Evolutionary conservation across 2,329 filamentous ascomycete species (phyloP).

Genomic region (Amesomyces nigricolor): DNA sequence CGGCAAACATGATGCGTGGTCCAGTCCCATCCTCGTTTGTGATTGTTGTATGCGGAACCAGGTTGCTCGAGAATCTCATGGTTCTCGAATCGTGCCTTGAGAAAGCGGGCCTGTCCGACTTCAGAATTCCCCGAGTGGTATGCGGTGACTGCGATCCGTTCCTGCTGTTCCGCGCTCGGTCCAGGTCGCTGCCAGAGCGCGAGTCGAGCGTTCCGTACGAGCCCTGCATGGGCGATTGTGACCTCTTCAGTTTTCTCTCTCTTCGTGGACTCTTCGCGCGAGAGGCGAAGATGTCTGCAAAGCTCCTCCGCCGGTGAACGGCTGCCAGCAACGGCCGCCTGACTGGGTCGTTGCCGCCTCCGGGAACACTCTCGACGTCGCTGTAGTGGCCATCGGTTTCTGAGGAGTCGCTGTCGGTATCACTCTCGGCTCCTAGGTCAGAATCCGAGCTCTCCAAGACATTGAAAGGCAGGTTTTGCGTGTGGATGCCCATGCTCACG

Average conservation of each 20-base stretch:
- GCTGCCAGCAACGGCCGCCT: slow-evolving; percentile 27
- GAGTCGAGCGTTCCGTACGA: slow-evolving; percentile 26
- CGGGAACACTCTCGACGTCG: slow-evolving; percentile 36
- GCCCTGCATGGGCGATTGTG: slow-evolving; percentile 9
- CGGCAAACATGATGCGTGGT: slow-evolving; percentile 70
- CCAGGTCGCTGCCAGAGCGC: background rate
- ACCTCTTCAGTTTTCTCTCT: slow-evolving; percentile 18
- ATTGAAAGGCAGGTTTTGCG: slow-evolving; percentile 62
- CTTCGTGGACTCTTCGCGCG: slow-evolving; percentile 29
- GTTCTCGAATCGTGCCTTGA: slow-evolving; percentile 41
- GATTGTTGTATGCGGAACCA: slow-evolving; percentile 65
- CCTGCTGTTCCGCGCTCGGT: slow-evolving; percentile 1
- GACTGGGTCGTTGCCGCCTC: slow-evolving; percentile 37
- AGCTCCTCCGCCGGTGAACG: slow-evolving; percentile 35
- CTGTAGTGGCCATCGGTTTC: slow-evolving; percentile 33
- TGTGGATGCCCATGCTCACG: slow-evolving; percentile 67
- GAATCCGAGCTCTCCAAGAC: slow-evolving; percentile 41
- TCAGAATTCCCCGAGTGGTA: slow-evolving; percentile 12
- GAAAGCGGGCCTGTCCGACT: slow-evolving; percentile 22
- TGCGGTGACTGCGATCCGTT: slow-evolving; percentile 1
- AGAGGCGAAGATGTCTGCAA: slow-evolving; percentile 35
- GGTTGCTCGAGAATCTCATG: slow-evolving; percentile 64
- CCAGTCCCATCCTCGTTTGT: slow-evolving; percentile 59
- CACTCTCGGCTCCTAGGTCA: slow-evolving; percentile 22
- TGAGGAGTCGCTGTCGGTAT: slow-evolving; percentile 26